Conservation (phyloP, 768 basidiomycete genomes). For the Agaricus sinodeliciosus region DNA sequence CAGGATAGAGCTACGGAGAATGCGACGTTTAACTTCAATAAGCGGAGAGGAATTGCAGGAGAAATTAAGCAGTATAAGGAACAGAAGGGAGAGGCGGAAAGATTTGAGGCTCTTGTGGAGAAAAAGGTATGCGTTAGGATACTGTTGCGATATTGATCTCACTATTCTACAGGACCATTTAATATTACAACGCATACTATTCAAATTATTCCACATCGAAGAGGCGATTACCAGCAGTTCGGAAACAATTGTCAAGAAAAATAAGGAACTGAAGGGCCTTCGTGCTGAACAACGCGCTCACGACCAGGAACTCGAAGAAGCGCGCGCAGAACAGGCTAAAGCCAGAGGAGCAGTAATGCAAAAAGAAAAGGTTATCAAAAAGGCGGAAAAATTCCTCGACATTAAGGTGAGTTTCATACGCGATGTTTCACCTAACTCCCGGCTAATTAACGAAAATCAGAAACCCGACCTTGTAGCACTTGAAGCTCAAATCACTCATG, state of each 20-base stretch:
- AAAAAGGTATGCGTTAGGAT: constrained; percentile 53
- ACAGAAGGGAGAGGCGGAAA: constrained; percentile 88
- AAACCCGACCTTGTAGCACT: constrained; percentile 78
- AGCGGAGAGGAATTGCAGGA: constrained; percentile 85
- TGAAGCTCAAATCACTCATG: constrained; percentile 86
- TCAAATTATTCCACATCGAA: constrained; percentile 88
- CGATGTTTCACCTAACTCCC: not conserved
- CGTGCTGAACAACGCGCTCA: constrained; percentile 63
- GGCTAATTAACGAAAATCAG: constrained; percentile 30
- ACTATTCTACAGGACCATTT: constrained; percentile 57
- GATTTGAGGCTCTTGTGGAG: constrained; percentile 72
- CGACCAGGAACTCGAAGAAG: constrained; percentile 66
- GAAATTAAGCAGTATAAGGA: constrained; percentile 98
- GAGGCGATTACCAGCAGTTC: constrained; percentile 71
- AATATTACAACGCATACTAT: constrained; percentile 75
- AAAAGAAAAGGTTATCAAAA: constrained; percentile 85
- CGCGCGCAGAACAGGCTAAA: constrained; percentile 75
- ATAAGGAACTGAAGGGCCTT: constrained; percentile 61
- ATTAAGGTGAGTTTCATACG: constrained; percentile 48
- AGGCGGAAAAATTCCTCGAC: constrained; percentile 84
- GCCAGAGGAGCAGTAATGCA: constrained; percentile 69
- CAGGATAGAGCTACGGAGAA: constrained; percentile 92
- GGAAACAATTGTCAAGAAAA: constrained; percentile 63
- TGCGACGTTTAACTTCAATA: constrained; percentile 91
- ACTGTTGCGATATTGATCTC: not conserved